Percentiles rank a stretch among this genome's conserved stretches.
These are phyloP conservation scores for Gardenia jasminoides DNA, from an alignment of 257 asterid species.

Conservation along the genomic window DNA sequence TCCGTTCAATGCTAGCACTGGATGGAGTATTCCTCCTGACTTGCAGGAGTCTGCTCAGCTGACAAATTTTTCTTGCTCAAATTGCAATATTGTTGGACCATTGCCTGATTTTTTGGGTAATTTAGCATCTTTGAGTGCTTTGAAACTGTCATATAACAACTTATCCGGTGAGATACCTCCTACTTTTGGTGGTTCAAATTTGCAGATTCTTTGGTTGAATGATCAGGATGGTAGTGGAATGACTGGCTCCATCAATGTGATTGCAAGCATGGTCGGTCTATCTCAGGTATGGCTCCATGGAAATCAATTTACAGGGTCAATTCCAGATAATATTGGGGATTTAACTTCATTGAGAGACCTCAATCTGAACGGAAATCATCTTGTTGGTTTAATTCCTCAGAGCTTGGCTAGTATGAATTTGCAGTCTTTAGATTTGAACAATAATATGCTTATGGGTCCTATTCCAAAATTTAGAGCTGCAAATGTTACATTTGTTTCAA, in stretches of 20 bases:
- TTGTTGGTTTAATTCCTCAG: slow-evolving; percentile 65
- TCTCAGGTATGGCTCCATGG: slow-evolving; percentile 66
- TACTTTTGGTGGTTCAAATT: slow-evolving; percentile 49
- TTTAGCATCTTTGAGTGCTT: slow-evolving; percentile 47
- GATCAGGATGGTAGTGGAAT: slow-evolving; percentile 60
- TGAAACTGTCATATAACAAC: slow-evolving; percentile 54
- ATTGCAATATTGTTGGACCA: slow-evolving; percentile 62
- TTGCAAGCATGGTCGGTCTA: slow-evolving; percentile 57
- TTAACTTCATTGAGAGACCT: slow-evolving; percentile 53
- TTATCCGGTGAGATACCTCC: slow-evolving; percentile 52
- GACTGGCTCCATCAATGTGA: slow-evolving; percentile 52
- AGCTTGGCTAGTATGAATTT: slow-evolving; percentile 55
- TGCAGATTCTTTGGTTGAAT: slow-evolving; percentile 77
- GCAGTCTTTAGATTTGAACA: slow-evolving; percentile 51
- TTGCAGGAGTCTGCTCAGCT: slow-evolving; percentile 56
- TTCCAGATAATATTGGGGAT: slow-evolving; percentile 62
- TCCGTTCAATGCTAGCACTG: slow-evolving; percentile 58
- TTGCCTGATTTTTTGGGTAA: slow-evolving; percentile 71
- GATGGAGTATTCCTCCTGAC: slow-evolving; percentile 64
- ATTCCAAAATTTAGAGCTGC: slow-evolving; percentile 58
- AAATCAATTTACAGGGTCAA: slow-evolving; percentile 58
- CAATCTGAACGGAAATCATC: slow-evolving; percentile 53
- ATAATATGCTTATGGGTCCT: slow-evolving; percentile 81
- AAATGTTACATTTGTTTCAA: slow-evolving; percentile 41
- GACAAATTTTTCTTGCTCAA: slow-evolving; percentile 66